Percentiles rank a stretch among this genome's conserved stretches.
Evolutionary conservation across 306 rosid species (phyloP).

Genomic region (Vachellia pachyceras): DNA sequence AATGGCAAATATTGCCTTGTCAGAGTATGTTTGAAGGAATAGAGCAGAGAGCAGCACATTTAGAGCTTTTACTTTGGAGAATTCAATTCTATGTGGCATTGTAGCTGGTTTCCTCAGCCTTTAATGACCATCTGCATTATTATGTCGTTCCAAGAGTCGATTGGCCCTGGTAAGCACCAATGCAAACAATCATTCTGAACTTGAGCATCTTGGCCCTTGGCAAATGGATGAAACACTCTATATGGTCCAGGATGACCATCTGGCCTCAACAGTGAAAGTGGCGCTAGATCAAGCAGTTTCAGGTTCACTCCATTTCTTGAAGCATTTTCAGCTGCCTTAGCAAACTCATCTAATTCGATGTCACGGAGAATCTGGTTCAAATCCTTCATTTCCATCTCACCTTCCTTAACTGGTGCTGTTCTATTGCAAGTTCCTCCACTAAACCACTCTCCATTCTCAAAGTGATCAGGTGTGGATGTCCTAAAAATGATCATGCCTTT

Average conservation of each 20-base stretch:
- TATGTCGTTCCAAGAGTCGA: slow-evolving; percentile 90
- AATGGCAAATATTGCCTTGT: background rate
- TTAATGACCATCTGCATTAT: slow-evolving; percentile 79
- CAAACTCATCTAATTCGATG: slow-evolving; percentile 75
- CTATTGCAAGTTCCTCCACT: slow-evolving; percentile 85
- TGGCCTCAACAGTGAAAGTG: slow-evolving; percentile 81
- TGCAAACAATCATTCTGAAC: slow-evolving; percentile 92
- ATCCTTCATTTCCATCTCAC: slow-evolving; percentile 67
- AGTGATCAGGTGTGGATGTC: slow-evolving; percentile 93
- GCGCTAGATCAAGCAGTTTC: slow-evolving; percentile 68
- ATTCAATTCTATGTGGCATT: slow-evolving; percentile 22
- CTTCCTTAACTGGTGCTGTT: slow-evolving; percentile 80
- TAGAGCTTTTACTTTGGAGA: slow-evolving; percentile 37
- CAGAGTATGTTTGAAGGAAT: slow-evolving; percentile 27
- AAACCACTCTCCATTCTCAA: slow-evolving; percentile 95
- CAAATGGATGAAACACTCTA: slow-evolving; percentile 80
- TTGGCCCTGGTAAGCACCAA: slow-evolving; percentile 99
- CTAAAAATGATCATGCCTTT: slow-evolving; percentile 79
- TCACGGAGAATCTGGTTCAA: slow-evolving; percentile 56
- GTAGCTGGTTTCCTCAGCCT: slow-evolving; percentile 44
- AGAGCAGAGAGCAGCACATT: slow-evolving; percentile 33
- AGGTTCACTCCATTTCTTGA: slow-evolving; percentile 65
- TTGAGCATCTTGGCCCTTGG: slow-evolving; percentile 49
- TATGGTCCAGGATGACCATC: slow-evolving; percentile 98
- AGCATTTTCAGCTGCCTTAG: slow-evolving; percentile 60